Base-by-base conservation (phyloP, 1,139 yeast species). In the Candida sojae region DNA sequence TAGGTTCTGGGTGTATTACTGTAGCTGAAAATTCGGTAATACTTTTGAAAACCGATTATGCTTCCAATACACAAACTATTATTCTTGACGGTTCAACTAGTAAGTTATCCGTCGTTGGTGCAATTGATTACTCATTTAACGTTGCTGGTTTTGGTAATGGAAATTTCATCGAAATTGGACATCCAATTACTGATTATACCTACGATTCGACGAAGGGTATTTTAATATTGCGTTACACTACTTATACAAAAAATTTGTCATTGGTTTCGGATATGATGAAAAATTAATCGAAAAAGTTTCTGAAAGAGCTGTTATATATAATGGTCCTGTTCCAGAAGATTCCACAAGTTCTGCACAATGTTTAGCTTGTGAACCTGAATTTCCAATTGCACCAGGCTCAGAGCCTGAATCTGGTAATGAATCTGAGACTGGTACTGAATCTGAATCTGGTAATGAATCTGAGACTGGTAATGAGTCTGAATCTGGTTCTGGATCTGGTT, bases 61-160 rank as follows among this genome's bases (percentile, higher is more conserved):
- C 9, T 35, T 35, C 39, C 7, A 10, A 8, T 2, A n/a, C 3
- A 5, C 39, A 35, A 35, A 35, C 39, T 5, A 21, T 35, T 21
- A 11, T 35, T 35, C 28, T 35, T 25, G 23, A 7, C 2, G 39
- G 11, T 25, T 35, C 39, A 21, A 17, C 37, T 34, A 11, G 26
- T 6, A 21, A 8, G 6, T 21, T 35, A 8, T 11, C 8, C 7
- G 26, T 35, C 21, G 5, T 9, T 5, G 39, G 39, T 10, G 4
- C 9, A 21, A 12, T 13, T 21, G 39, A 35, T 23, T 21, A 21
- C 6, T 21, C 39, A 21, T 23, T 35, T 11, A 35, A 2, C 7
- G 39, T 35, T 35, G 28, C 39, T 5, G 39, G 39, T 35, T 35
- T 17, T 7, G 39, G 39, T 35, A 35, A 35, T 21, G 39, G 28